Evolutionary conservation across 2,329 filamentous ascomycete species (phyloP).

Genomic region (Conoideocrella luteorostrata): DNA sequence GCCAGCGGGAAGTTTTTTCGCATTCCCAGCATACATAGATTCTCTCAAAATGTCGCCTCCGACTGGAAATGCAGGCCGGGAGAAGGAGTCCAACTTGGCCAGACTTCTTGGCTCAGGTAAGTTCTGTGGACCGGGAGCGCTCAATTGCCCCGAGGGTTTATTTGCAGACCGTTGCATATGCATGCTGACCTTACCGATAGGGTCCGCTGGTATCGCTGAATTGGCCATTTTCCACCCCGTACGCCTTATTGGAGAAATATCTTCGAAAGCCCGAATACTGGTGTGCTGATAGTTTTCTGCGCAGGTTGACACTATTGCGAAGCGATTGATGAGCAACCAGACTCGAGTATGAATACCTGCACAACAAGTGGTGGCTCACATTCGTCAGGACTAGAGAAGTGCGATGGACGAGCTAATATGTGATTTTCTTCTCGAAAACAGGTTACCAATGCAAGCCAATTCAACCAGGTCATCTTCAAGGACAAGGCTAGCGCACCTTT

Average conservation of each 20-base stretch:
- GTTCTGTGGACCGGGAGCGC: too few species aligned
- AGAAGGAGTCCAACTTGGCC: conserved; percentile 86
- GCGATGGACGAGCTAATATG: conserved; percentile 14
- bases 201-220: conserved; percentile 88
- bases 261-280: too few species aligned
- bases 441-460: conserved; percentile 41
- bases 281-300: conserved; percentile 3
- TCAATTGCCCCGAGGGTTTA: too few species aligned
- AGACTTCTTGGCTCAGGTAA: conserved; percentile 86
- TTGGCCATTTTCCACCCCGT: conserved; percentile 89
- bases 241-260: conserved; percentile 26
- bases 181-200: conserved; percentile 39
- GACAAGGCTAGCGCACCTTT: conserved; percentile 69
- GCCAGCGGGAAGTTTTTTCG: conserved; percentile 1
- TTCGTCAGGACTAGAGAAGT: neutral
- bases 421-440: conserved; percentile 11
- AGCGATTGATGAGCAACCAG: conserved; percentile 98
- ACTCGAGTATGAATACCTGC: conserved; percentile 43
- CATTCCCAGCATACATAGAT: conserved; percentile 1
- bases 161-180: too few species aligned
- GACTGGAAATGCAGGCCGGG: conserved; percentile 33
- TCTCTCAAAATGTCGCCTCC: conserved; percentile 53
- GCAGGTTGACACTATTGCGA: conserved; percentile 94
- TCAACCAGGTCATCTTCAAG: conserved; percentile 93
- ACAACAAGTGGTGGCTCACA: neutral